Evolutionary conservation across 768 basidiomycete species (phyloP).

Genomic region (Mycena epipterygia): DNA sequence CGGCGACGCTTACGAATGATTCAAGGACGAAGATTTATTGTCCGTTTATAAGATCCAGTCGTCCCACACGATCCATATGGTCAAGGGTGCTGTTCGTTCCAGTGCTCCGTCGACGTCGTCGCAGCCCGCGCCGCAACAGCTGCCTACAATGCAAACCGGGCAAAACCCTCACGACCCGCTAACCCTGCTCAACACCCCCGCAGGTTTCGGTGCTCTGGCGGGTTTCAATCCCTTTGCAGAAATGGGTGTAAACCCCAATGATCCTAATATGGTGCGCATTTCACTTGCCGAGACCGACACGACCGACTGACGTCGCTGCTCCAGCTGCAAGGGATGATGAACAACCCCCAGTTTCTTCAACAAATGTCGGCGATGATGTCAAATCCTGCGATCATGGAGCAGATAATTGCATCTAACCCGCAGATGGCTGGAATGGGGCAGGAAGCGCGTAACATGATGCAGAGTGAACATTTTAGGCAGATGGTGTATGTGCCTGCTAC

Average conservation of each 20-base stretch:
- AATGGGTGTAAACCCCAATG: constrained; percentile 91
- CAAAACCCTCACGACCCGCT: constrained; percentile 91
- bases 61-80: constrained; percentile 93
- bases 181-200: constrained; percentile 83
- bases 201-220: constrained; percentile 84
- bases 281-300: constrained; percentile 8
- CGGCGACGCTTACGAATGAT: constrained; percentile 8
- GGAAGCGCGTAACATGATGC: constrained; percentile 83
- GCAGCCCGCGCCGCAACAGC: constrained; percentile 64
- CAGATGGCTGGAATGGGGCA: constrained; percentile 83
- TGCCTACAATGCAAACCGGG: constrained; percentile 92
- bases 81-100: constrained; percentile 82
- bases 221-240: constrained; percentile 94
- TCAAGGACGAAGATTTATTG: constrained; percentile 85
- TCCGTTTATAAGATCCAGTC: constrained; percentile 93
- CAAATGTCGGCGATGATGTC: constrained; percentile 92
- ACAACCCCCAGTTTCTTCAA: constrained; percentile 85
- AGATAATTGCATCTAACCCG: constrained; percentile 87
- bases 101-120: constrained; percentile 54
- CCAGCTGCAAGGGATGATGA: constrained; percentile 88
- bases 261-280: constrained; percentile 89
- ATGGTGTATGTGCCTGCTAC: constrained; percentile 69
- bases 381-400: constrained; percentile 90
- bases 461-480: constrained; percentile 79
- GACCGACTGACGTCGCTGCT: constrained; percentile 5